Base-by-base conservation (phyloP, 2,329 filamentous ascomycete genomes). In the Ophiostoma ips region DNA sequence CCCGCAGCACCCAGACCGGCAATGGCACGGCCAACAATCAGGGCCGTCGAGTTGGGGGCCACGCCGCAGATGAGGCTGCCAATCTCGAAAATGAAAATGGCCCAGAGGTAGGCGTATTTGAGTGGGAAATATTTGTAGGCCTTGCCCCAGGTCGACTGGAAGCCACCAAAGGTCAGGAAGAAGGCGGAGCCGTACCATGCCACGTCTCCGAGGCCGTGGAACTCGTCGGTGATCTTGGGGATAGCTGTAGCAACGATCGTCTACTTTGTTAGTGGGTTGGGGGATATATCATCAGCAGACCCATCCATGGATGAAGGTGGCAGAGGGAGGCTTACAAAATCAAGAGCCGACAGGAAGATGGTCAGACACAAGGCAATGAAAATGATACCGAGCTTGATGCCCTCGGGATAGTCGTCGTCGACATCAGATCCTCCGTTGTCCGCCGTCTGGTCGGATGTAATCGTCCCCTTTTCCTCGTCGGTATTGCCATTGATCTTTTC, bases 131-230 rank as follows among this genome's bases (percentile, higher is more conserved):
- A 75, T 55, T 68, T 71, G 61, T 69, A 71, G 3, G 63, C 63
- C 49, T 74, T 74, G 48, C 70, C 70, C 64, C 66, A 71, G 15
- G 65, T 64, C 40, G 68, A 67, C 57, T 71, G 69, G 56, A 69
- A 65, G 51, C 63, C 63, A 10, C 66, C 71, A 30, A 70, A 58
- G 2, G 70, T 71, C 56, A 75, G 64, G 60, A 75, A 73, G 56
- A 71, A 77, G 38, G 72, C 72, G 15, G 72, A 68, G 2, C 73
- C 75, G 55, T 81, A 81, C 77, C 77, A 81, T 19, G 72, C 71
- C 12, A 76, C 69, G 53, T 77, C 71, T 34, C 68, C 66, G 16
- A 77, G 66, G 45, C 70, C 66, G 51, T 71, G 64, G 62, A 75
- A 73, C 37, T 73, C 68, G 55, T 68, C 69, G 1, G 74, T 76